Evolutionary conservation across 2,329 filamentous ascomycete genomes (phyloP).

Genomic region (Nigrospora sphaerica): DNA sequence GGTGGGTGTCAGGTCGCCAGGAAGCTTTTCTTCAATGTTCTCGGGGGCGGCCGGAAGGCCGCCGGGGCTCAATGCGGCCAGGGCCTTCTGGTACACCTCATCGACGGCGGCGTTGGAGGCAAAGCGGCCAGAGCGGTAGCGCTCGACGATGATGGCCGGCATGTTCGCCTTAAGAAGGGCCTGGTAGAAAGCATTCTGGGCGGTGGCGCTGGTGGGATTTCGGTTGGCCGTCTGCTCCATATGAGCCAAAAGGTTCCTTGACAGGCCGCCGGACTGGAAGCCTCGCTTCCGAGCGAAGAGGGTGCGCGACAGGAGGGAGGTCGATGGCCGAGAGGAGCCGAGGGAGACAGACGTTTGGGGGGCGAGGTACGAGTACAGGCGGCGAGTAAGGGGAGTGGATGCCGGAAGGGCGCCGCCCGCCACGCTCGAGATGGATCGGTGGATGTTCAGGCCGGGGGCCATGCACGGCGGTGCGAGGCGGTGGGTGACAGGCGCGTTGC

Average conservation of each 20-base stretch:
- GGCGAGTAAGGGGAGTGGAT: slow-evolving; percentile 18
- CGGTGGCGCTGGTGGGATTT: slow-evolving; percentile 77
- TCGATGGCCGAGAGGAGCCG: neutral
- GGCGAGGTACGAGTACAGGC: slow-evolving; percentile 12
- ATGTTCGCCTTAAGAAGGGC: slow-evolving; percentile 85
- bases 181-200: slow-evolving; percentile 92
- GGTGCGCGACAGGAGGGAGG: neutral
- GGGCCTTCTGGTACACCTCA: slow-evolving; percentile 68
- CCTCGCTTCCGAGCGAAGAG: neutral
- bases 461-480: slow-evolving; percentile 8
- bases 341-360: slow-evolving; percentile 17
- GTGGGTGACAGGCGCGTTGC: slow-evolving; percentile 13
- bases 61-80: slow-evolving; percentile 36
- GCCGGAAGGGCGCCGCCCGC: slow-evolving; percentile 19
- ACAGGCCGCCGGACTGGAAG: slow-evolving; percentile 42
- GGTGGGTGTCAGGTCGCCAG: slow-evolving; percentile 43
- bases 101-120: slow-evolving; percentile 75
- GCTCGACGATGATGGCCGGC: slow-evolving; percentile 85
- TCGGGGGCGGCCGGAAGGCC: slow-evolving; percentile 18
- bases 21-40: slow-evolving; percentile 21
- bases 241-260: slow-evolving; percentile 66
- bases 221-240: slow-evolving; percentile 89
- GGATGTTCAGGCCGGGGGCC: slow-evolving; percentile 21
- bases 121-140: slow-evolving; percentile 81
- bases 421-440: slow-evolving; percentile 22